Percentiles rank a stretch among this genome's conserved stretches.
phyloP scores from a whole-genome alignment of 257 asterid genomes.

The Paulownia fortunei region DNA sequence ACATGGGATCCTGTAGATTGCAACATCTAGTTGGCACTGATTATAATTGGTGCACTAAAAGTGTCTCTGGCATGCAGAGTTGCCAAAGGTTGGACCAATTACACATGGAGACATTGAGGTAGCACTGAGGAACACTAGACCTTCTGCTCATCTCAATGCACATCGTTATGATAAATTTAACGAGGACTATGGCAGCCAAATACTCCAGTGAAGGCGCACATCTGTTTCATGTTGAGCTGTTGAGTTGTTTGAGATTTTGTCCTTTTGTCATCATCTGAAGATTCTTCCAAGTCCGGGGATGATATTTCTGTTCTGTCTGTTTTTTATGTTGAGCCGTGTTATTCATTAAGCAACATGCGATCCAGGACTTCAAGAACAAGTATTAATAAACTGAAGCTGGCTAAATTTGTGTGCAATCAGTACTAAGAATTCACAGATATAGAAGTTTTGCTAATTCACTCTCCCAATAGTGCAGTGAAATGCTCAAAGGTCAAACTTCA shows the following conservation, averaged over 20 bases:
- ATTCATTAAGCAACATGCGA: conserved; percentile 21
- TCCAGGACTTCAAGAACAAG: conserved; percentile 8
- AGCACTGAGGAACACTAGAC: conserved; percentile 90
- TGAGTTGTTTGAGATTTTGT: background rate
- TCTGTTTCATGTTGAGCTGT: conserved; percentile 9
- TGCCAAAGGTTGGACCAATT: conserved; percentile 90
- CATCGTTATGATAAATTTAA: conserved; percentile 85
- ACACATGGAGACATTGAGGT: conserved; percentile 69
- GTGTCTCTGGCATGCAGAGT: conserved; percentile 52
- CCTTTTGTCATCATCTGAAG: background rate
- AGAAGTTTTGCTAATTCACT: too few species aligned
- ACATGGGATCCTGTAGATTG: too few species aligned
- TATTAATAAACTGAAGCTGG: background rate
- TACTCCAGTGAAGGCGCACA: conserved; percentile 74
- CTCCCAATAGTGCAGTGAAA: too few species aligned
- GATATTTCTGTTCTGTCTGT: background rate
- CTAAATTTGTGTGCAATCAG: background rate
- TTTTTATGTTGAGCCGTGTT: background rate
- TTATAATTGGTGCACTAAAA: conserved; percentile 21
- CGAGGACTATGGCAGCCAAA: conserved; percentile 90
- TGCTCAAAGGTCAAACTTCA: too few species aligned
- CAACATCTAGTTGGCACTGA: background rate
- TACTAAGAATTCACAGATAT: too few species aligned
- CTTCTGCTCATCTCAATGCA: conserved; percentile 94
- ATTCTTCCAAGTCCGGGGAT: conserved; percentile 7